These are phyloP conservation scores for Suillus cothurnatus DNA, from an alignment of 768 basidiomycete species.

Conservation along the genomic window DNA sequence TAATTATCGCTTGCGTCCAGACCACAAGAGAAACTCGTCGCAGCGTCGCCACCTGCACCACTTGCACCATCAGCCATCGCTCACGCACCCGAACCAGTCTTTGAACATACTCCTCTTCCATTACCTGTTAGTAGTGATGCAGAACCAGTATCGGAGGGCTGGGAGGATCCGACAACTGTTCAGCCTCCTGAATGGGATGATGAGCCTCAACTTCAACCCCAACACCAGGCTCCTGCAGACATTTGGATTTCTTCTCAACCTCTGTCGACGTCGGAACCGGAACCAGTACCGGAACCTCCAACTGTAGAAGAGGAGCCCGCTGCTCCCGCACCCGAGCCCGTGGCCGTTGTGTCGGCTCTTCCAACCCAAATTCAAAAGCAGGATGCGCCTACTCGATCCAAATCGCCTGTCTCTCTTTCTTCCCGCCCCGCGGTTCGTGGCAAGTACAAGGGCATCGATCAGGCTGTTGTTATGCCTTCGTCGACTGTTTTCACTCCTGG, in stretches of 20 bases:
- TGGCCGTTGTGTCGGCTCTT: slow-evolving; percentile 26
- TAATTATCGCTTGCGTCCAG: slow-evolving; percentile 35
- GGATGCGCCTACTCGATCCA: slow-evolving; percentile 37
- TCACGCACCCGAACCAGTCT: slow-evolving; percentile 24
- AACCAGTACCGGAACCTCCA: slow-evolving; percentile 22
- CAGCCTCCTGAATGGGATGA: slow-evolving; percentile 75
- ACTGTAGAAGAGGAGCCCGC: slow-evolving; percentile 37
- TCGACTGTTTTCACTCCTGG: slow-evolving; percentile 52
- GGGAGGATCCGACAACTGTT: slow-evolving; percentile 77
- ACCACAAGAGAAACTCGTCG: slow-evolving; percentile 64
- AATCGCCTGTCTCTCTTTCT: slow-evolving; percentile 48
- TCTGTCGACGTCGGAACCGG: slow-evolving; percentile 26
- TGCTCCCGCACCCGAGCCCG: slow-evolving; percentile 32
- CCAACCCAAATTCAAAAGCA: slow-evolving; percentile 22
- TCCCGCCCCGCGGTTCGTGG: slow-evolving; percentile 54
- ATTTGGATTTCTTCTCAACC: slow-evolving; percentile 31
- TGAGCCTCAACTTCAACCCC: slow-evolving; percentile 48
- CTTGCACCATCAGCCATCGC: slow-evolving; percentile 22
- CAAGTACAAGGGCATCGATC: slow-evolving; percentile 73
- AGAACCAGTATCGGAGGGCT: slow-evolving; percentile 43
- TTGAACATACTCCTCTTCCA: slow-evolving; percentile 28
- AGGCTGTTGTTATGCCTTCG: slow-evolving; percentile 80
- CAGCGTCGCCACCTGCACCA: slow-evolving; percentile 38
- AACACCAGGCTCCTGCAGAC: slow-evolving; percentile 26
- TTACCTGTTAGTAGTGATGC: slow-evolving; percentile 34